Base-by-base conservation (phyloP, 768 basidiomycete species). In the Trametes sanguinea region DNA sequence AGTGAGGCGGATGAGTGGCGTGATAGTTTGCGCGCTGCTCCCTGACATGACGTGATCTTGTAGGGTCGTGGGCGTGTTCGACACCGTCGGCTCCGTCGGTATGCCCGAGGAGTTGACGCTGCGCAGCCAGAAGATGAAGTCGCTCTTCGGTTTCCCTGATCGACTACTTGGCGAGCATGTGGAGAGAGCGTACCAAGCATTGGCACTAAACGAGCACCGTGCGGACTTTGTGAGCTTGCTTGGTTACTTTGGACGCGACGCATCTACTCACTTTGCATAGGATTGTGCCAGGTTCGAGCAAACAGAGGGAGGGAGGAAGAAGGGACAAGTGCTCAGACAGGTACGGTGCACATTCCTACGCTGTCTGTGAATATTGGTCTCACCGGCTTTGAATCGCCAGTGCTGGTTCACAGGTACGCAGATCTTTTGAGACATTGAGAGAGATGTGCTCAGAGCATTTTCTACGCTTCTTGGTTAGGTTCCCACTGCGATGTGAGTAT, bases 51-150 rank as follows among this genome's bases (percentile, higher is more conserved):
- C 13, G 3, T 45, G 14, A n/a, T 0, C 10, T 4, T 37, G 27
- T n/a, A 87, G 85, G 72, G 87, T 86, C 64, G 66, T 91, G 55
- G 89, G 89, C 2, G 88, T 91, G 17, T 91, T 86, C 67, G 89
- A 91, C 67, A 91, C 89, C 5, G 89, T 90, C n/a, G 88, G 88
- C 13, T 81, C 88, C 10, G 71, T 89, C 32, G 88, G 88, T 9
- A 72, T 91, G 14, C 89, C 89, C 1, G 85, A 85, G 67, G 88
- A 89, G 66, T 67, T 90, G 14, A 78, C 79, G 2, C 72, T 78
- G 46, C 72, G 75, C 16, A 78, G 78, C 10, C 72, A 78, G 14
- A 80, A 78, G 57, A 71, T 79, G 13, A 77, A 74, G 55, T 79
- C 77, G 4, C 73, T 89, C 3, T 90, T 88, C 65, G 89, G 89